These are phyloP conservation scores for Bretziella fagacearum DNA, from an alignment of 2,329 filamentous ascomycete species.

Conservation along the genomic window DNA sequence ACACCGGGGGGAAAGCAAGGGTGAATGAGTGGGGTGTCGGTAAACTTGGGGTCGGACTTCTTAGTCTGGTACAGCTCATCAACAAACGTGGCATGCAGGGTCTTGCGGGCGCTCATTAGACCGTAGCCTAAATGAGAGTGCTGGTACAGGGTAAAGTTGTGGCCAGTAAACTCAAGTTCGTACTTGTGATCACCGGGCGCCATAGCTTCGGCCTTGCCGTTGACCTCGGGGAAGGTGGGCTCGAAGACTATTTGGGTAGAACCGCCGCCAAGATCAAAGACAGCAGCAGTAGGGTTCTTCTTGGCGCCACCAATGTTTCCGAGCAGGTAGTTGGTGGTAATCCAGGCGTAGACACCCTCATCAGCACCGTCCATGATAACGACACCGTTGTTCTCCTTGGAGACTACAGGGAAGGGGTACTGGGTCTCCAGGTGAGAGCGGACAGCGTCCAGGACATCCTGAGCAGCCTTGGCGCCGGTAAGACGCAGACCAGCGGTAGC, in stretches of 20 bases:
- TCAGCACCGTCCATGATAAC: conserved; percentile 95
- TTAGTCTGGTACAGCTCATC: conserved; percentile 52
- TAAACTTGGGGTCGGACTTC: conserved; percentile 46
- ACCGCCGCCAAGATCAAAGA: conserved; percentile 91
- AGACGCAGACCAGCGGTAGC: conserved; percentile 87
- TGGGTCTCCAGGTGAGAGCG: conserved; percentile 65
- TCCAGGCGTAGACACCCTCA: conserved; percentile 97
- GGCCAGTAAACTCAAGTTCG: conserved; percentile 72
- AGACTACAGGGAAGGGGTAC: conserved; percentile 90
- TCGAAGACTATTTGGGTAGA: conserved; percentile 98
- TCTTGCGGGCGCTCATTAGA: conserved; percentile 82
- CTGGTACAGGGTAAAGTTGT: conserved; percentile 85
- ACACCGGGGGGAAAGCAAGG: conserved; percentile 76
- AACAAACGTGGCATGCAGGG: conserved; percentile 62
- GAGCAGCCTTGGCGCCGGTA: conserved; percentile 62
- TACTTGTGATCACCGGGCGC: conserved; percentile 93
- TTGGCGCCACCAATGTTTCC: conserved; percentile 93
- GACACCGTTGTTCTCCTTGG: conserved; percentile 68
- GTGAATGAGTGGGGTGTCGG: conserved; percentile 55
- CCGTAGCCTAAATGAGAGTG: conserved; percentile 96
- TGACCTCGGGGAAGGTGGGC: conserved; percentile 61
- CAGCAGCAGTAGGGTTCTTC: conserved; percentile 74
- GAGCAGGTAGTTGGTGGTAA: conserved; percentile 95
- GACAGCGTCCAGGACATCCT: conserved; percentile 74
- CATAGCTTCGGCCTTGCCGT: conserved; percentile 69